Evolutionary conservation across 139 green algal genomes (phyloP), one percentile per base, ranked within the genome.

Genomic region (Chlamydomonas sphaeroides): DNA sequence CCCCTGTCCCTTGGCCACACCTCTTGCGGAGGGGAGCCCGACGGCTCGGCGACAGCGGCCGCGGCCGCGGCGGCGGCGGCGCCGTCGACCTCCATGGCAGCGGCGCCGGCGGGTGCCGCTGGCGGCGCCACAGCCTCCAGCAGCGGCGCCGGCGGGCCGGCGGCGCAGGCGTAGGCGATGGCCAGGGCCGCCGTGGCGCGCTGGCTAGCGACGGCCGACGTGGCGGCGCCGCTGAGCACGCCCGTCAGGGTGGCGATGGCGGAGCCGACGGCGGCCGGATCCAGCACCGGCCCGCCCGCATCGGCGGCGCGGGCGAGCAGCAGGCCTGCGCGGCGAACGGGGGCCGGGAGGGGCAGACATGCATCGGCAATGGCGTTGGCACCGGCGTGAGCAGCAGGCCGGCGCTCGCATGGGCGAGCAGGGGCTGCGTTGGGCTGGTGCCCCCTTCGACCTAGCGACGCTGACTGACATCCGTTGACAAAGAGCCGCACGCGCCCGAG

Each of bases 181-280:
- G 74, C 74, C 17, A 80, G 57, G 8, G 74, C 74, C 8, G 23
- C 65, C 14, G 33, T 20, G 25, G 84, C 87, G 3, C 79, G 74
- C 49, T 87, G 79, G 33, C 88, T 89, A 20, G 93, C 65, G 8
- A 87, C 84, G 21, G 77, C 23, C 7, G 89, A 89, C 36, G 87
- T 85, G 26, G 68, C 39, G 32, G 79, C 5, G 88, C 91, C 38
- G 89, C 48, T 11, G 15, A 45, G 49, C 39, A 39, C 65, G 69
- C 15, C 66, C 20, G 49, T 14, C 2, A 80, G 74, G 30, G 74
- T 42, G 41, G 26, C 11, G 38, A 70, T 59, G 49, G 39, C 69
- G 65, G 45, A 42, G 62, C 26, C 35, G 39, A 35, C 8, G n/a
- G 4, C 57, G 23, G 65, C 65, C 38, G 65, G 26, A 30, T 61